A percentile compares a stretch with the other conserved stretches of the same genome.
Conservation (phyloP, 1,139 yeast genomes). For the Yamadazyma buinensis region DNA sequence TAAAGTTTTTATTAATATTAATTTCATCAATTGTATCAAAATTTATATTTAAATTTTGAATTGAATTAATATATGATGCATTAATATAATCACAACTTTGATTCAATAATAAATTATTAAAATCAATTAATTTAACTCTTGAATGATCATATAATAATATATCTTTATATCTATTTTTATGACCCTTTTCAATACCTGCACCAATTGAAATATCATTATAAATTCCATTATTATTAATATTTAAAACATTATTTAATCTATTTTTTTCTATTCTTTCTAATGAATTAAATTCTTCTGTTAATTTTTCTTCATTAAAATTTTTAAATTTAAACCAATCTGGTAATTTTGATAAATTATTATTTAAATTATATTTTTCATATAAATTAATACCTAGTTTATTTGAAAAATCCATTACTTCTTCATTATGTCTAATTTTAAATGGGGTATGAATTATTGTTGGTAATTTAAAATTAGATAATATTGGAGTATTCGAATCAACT, state of each 20-base stretch:
- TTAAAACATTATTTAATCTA: slow-evolving; percentile 29
- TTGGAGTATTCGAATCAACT: slow-evolving; percentile 15
- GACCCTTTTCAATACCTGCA: slow-evolving; percentile 69
- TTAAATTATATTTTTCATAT: slow-evolving; percentile 7
- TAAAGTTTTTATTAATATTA: slow-evolving; percentile 12
- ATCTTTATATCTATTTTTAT: slow-evolving; percentile 75
- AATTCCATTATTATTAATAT: slow-evolving; percentile 9
- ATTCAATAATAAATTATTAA: slow-evolving; percentile 10
- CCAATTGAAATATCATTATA: slow-evolving; percentile 23
- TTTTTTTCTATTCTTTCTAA: slow-evolving; percentile 31
- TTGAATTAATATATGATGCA: slow-evolving; percentile 25
- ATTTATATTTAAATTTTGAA: slow-evolving; percentile 10
- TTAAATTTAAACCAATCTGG: slow-evolving; percentile 16
- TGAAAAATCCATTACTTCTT: slow-evolving; percentile 23
- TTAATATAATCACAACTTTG: slow-evolving; percentile 22
- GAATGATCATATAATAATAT: slow-evolving; percentile 81
- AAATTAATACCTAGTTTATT: slow-evolving; percentile 12
- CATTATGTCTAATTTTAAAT: slow-evolving; percentile 42
- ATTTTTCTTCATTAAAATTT: slow-evolving; percentile 8
- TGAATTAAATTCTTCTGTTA: slow-evolving; percentile 19
- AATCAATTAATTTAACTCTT: slow-evolving; percentile 50
- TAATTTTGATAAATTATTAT: slow-evolving; percentile 1
- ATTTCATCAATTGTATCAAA: slow-evolving; percentile 12
- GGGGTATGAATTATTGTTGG: slow-evolving; percentile 8
- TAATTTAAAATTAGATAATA: slow-evolving; percentile 14